Evolutionary conservation across 1,284 basidiomycete species (phyloP).

Genomic region (Neonothopanus nambi): DNA sequence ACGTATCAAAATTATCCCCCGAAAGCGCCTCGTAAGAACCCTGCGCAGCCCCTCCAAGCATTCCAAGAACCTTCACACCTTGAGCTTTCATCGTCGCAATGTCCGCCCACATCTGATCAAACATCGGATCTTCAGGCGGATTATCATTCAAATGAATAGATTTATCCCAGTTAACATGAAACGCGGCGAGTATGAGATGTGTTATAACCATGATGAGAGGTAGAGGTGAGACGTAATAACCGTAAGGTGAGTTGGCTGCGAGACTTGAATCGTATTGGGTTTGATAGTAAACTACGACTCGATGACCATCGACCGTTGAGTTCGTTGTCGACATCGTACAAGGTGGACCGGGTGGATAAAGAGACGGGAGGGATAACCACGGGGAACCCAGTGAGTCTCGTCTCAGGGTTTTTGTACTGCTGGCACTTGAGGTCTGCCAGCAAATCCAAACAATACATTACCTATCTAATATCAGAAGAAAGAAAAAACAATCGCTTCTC

Average conservation of each 20-base stretch:
- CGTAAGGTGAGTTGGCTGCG: slow-evolving; percentile 13
- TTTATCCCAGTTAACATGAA: slow-evolving; percentile 21
- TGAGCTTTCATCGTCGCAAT: slow-evolving; percentile 18
- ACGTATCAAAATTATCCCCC: slow-evolving; percentile 20
- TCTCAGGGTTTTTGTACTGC: no score
- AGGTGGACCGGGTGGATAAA: no score
- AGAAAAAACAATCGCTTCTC: no score
- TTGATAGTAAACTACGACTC: slow-evolving; percentile 26
- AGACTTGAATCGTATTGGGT: slow-evolving; percentile 19
- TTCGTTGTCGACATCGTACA: no score
- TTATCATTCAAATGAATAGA: slow-evolving; percentile 15
- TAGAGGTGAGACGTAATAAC: slow-evolving; percentile 20
- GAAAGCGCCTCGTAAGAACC: slow-evolving; percentile 23
- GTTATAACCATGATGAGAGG: slow-evolving; percentile 22
- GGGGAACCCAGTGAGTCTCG: no score
- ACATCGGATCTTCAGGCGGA: slow-evolving; percentile 16
- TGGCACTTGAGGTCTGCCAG: no score
- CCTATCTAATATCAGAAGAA: no score
- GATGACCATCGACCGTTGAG: slow-evolving; percentile 16
- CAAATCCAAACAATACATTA: no score
- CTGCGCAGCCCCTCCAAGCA: slow-evolving; percentile 24
- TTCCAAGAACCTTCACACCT: slow-evolving; percentile 25
- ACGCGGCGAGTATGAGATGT: slow-evolving; percentile 25
- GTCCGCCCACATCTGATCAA: slow-evolving; percentile 23
- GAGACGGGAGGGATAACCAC: no score